Percentiles rank a stretch among this genome's conserved stretches.
Evolutionary conservation across 768 basidiomycete species (phyloP).

Genomic region (Rhizopogon salebrosus): DNA sequence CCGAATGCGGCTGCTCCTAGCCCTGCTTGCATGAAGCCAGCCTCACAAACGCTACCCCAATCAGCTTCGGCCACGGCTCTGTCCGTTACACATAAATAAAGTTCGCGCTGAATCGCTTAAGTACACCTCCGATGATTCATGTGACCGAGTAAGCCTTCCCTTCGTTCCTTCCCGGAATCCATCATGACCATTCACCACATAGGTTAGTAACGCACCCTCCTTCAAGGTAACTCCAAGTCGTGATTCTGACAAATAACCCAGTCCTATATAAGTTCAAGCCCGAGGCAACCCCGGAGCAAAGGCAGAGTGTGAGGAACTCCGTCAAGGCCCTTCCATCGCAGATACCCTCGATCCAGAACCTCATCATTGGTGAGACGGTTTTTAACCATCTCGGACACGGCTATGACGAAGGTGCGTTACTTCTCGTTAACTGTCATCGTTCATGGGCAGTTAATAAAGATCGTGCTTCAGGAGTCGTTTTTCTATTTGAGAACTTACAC

Average conservation of each 20-base stretch:
- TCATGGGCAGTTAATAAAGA: not conserved
- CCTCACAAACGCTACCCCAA: no score
- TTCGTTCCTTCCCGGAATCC: not conserved
- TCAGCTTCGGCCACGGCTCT: not conserved
- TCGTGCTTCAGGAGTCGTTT: slow-evolving; percentile 13
- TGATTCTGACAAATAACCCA: not conserved
- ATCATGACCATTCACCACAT: slow-evolving; percentile 11
- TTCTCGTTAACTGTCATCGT: not conserved
- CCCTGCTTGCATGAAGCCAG: no score
- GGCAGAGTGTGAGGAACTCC: slow-evolving; percentile 1
- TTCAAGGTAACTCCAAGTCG: no score
- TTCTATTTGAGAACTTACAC: slow-evolving; percentile 16
- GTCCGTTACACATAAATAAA: not conserved
- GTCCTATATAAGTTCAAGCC: slow-evolving; percentile 21
- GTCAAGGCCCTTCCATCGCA: slow-evolving; percentile 9
- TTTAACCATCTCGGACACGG: slow-evolving; percentile 15
- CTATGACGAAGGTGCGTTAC: slow-evolving; percentile 17
- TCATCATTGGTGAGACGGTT: slow-evolving; percentile 12
- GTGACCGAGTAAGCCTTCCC: not conserved
- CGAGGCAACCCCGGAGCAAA: slow-evolving; percentile 6
- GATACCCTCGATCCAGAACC: slow-evolving; percentile 14
- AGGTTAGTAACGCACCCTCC: slow-evolving; percentile 8
- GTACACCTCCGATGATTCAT: not conserved
- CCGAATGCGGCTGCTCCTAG: no score
- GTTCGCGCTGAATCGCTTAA: not conserved